These are phyloP conservation scores for Trichosporon sp. DNA, from an alignment of 1,284 basidiomycete species.

Conservation along the genomic window DNA sequence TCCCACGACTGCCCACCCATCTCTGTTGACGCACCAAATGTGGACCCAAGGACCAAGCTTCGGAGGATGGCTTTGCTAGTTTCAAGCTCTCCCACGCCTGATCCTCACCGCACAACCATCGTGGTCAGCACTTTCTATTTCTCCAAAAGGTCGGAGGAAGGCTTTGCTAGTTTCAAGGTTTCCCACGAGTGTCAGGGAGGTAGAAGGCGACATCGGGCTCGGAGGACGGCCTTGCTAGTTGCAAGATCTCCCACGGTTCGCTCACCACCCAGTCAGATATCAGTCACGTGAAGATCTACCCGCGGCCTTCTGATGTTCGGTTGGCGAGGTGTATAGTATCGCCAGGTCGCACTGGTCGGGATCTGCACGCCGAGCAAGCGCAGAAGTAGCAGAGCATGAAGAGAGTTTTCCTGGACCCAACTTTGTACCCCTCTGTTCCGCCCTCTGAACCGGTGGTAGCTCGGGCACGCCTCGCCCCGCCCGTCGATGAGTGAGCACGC, in stretches of 20 bases:
- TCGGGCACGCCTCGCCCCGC: neutral
- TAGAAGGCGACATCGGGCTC: too few species aligned
- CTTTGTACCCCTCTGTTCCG: neutral
- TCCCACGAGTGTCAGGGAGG: too few species aligned
- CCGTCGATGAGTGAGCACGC: too few species aligned
- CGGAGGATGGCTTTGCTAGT: neutral
- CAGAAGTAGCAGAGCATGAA: neutral
- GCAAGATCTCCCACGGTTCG: neutral
- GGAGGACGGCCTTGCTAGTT: neutral
- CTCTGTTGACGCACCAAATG: neutral
- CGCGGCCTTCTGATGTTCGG: too few species aligned
- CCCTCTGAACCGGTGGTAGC: neutral
- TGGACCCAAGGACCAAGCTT: neutral
- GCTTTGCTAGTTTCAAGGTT: neutral
- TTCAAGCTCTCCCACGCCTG: neutral
- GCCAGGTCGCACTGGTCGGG: too few species aligned
- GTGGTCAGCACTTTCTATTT: too few species aligned
- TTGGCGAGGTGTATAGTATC: too few species aligned
- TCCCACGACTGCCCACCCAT: too few species aligned
- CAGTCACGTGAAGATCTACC: neutral
- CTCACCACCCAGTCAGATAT: neutral
- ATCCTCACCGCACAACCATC: too few species aligned
- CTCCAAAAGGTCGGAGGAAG: neutral
- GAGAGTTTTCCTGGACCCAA: constrained; percentile 1
- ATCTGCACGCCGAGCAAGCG: neutral